Percentiles rank a stretch among this genome's conserved stretches.
Conservation (phyloP, 768 basidiomycete species). For the Boletus edulis region DNA sequence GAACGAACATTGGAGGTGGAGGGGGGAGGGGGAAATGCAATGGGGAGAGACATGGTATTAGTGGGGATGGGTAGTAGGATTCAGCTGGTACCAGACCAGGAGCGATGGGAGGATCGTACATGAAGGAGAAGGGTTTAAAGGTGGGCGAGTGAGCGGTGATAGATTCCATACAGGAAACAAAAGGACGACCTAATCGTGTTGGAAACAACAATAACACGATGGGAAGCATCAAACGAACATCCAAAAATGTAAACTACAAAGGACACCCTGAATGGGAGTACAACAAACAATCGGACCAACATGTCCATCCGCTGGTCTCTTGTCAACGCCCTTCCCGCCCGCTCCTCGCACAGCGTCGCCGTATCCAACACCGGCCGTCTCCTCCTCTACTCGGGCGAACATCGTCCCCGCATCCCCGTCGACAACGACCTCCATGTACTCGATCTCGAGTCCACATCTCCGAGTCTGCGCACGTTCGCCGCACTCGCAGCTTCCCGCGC, state of each 20-base stretch:
- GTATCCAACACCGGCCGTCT: constrained; percentile 28
- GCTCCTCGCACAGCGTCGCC: constrained; percentile 43
- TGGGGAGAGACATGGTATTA: constrained; percentile 2
- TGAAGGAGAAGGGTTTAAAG: constrained; percentile 6
- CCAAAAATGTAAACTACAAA: neutral
- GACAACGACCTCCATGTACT: constrained; percentile 31
- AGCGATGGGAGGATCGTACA: neutral
- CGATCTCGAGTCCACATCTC: constrained; percentile 14
- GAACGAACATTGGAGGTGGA: constrained; percentile 61
- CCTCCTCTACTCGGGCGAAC: constrained; percentile 44
- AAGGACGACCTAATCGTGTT: constrained; percentile 12
- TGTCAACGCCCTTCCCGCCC: constrained; percentile 21
- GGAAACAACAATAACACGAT: constrained; percentile 1
- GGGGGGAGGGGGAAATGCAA: constrained; percentile 43
- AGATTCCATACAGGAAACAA: constrained; percentile 19
- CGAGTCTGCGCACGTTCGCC: constrained; percentile 20
- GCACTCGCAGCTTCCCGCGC: neutral
- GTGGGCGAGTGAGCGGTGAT: constrained; percentile 2
- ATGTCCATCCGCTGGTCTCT: constrained; percentile 29
- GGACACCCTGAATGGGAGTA: too few relatives aligned
- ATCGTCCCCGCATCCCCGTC: constrained; percentile 40
- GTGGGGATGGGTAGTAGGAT: neutral
- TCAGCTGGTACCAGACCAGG: constrained; percentile 29
- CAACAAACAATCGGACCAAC: neutral
- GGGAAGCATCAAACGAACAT: neutral